Evolutionary conservation across 1,139 yeast species (phyloP), one percentile per base, ranked within the genome.

Genomic region (Pichia sp.): DNA sequence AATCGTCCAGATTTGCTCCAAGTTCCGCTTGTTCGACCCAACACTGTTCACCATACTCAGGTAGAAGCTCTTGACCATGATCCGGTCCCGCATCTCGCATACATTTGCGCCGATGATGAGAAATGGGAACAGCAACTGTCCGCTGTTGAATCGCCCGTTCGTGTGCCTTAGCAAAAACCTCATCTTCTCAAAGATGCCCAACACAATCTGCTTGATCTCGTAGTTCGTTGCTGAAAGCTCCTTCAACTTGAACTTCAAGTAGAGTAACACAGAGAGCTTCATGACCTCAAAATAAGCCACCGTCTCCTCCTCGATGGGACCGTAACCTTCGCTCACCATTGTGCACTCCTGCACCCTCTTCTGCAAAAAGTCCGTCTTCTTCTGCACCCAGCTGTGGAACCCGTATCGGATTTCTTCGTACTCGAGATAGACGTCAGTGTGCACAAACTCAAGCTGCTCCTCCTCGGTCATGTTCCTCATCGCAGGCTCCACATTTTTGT

Each of bases 21-120:
- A 13, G 54, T 51, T 53, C 49, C 54, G 40, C 48, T 54, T 51
- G 26, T 50, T 45, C 11, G 58, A 55, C 15, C 54, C 45, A 11
- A 49, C 53, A 19, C 36, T 32, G 31, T 45, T 38, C 4, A 44
- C 32, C 43, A 62, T 57, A 32, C 52, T 50, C 13, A 54, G 29
- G 47, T 61, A 63, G 19, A 63, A 50, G 16, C 51, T 54, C 30
- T 58, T 55, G 16, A 62, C 52, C 51, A 59, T 59, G 4, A 58
- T 16, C 16, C 62, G 51, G 51, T 64, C 67, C n/a, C 64, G 53
- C 15, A 52, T 31, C 49, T 64, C 67, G 31, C 60, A 62, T 8
- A 64, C 63, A 4, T 62, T 62, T 1, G 65, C 66, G 1, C 66
- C 66, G 4, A 59, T 55, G 5, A 64, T 57, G 3, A 64, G 48